phyloP scores from a whole-genome alignment of 768 basidiomycete genomes.

The Lactarius tabidus region DNA sequence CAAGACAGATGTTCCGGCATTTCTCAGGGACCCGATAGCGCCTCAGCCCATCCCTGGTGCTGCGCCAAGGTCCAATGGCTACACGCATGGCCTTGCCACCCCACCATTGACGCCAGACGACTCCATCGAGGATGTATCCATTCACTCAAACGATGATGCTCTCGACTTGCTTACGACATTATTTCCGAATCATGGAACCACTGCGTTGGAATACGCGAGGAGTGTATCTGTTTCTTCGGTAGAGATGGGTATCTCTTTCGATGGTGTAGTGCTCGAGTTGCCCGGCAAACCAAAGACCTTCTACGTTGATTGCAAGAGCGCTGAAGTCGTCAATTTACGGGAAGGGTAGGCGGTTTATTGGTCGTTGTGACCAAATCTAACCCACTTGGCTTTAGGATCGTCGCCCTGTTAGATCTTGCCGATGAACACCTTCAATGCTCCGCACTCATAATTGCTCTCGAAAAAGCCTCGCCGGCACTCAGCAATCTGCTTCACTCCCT shows the following conservation, averaged over 20 bases:
- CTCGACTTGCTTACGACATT: slow-evolving; percentile 75
- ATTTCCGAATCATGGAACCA: slow-evolving; percentile 69
- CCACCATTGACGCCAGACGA: slow-evolving; percentile 80
- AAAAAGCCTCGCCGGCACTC: slow-evolving; percentile 65
- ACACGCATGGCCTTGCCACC: slow-evolving; percentile 46
- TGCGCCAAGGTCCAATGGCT: slow-evolving; percentile 19
- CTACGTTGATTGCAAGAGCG: slow-evolving; percentile 82
- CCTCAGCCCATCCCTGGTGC: slow-evolving; percentile 29
- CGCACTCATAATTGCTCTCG: slow-evolving; percentile 75
- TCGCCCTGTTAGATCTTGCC: slow-evolving; percentile 82
- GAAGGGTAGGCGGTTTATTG: slow-evolving; percentile 56
- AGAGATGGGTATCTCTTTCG: slow-evolving; percentile 63
- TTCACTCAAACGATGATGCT: slow-evolving; percentile 53
- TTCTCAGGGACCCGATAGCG: slow-evolving; percentile 14
- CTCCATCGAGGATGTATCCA: slow-evolving; percentile 40
- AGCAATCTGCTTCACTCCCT: slow-evolving; percentile 79
- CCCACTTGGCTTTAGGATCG: slow-evolving; percentile 50
- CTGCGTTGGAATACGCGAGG: slow-evolving; percentile 66
- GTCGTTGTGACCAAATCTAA: slow-evolving; percentile 3
- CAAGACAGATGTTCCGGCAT: slow-evolving; percentile 19
- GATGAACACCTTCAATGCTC: slow-evolving; percentile 78
- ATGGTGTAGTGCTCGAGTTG: slow-evolving; percentile 73
- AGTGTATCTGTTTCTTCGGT: slow-evolving; percentile 70
- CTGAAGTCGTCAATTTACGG: slow-evolving; percentile 70
- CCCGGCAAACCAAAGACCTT: slow-evolving; percentile 70